Evolutionary conservation across 441 rosid species (phyloP), one percentile per base, ranked within the genome.

Genomic region (Brassica hybrid): DNA sequence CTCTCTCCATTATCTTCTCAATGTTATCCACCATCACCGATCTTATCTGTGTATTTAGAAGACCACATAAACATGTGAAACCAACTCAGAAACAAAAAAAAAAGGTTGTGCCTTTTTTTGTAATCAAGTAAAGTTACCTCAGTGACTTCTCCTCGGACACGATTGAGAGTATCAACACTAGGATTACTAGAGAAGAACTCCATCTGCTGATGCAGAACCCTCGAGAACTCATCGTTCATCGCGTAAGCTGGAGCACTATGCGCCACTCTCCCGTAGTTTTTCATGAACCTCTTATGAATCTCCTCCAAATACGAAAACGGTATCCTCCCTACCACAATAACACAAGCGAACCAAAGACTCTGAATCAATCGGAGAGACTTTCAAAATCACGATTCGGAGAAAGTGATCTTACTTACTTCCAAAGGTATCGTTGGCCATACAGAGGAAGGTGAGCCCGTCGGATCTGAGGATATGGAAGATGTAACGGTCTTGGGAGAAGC

Each of bases 141-240:
- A 36, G 85, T 83, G 80, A 93, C 98, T 90, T 93, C 97, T 13
- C 95, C 94, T 79, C 91, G 80, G 18, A 93, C 96, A 83, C 97
- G 94, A 82, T 76, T 91, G 67, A 95, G 94, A 67, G 98, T 91
- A 80, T 93, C 95, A 43, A 86, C 92, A 83, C 86, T 90, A 14
- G 95, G 92, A 80, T 93, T 93, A 80, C 93, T 91, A 21, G 99
- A 95, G 91, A 88, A 95, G 70, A 93, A 91, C 82, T 90, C 99
- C 97, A 95, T 95, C 82, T 95, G 98, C 87, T 91, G 98, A 84
- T 95, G 99, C 88, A 95, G 85, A 65, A 91, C 98, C 87, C 98
- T 90, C 4, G 98, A 93, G 75, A 95, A 95, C 19, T 95, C 99
- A 85, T 95, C 97, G 74, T 93, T 95, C 99, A 95, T 90, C 2